Evolutionary conservation across 495 filamentous ascomycete species (phyloP), one percentile per base, ranked within the genome.

Genomic region (Aspergillus kassunensis): DNA sequence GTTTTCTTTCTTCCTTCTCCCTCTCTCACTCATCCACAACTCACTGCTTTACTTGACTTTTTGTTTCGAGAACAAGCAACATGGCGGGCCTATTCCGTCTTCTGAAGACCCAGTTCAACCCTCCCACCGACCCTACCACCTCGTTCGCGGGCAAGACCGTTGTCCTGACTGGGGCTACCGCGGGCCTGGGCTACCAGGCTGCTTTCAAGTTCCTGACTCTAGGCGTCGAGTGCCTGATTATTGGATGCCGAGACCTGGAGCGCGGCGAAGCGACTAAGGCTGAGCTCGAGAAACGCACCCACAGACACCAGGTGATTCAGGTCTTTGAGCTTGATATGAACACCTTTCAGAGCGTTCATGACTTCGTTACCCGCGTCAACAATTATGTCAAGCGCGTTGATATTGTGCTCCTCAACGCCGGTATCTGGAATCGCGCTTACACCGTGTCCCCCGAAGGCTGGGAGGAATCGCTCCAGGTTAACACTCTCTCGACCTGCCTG

Each of bases 401-500:
- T 42, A 55, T 76, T 18, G 76, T 66, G 0, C 20, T 79, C 0
- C 59, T 79, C 3, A 79, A 79, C 49, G 76, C 76, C 0, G 76
- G 75, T 7, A 29, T 76, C 7, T 66, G 62, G 61, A 72, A 71
- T 45, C 58, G 62, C 2, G 66, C 63, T 21, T 77, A 66, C 46
- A 45, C 48, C 6, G 31, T 53, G 2, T 69, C 69, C 0, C 27
- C 60, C 0, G 76, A 83, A 16, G 78, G 75, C 2, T 80, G 71
- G 68, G 84, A 88, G 52, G 63, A 74, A 45, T 69, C 66, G 0
- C 15, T 86, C 10, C 79, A 84, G 57, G 77, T 86, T 43, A 85
- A 87, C 54, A 71, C 77, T 0, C 63, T 87, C 3, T 79, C 77
- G 3, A 84, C 81, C 0, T 67, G 73, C 9, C 57, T 87, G 2